Base-by-base conservation (phyloP, 371 early-diverging fungal species). In the Apophysomyces elegans region DNA sequence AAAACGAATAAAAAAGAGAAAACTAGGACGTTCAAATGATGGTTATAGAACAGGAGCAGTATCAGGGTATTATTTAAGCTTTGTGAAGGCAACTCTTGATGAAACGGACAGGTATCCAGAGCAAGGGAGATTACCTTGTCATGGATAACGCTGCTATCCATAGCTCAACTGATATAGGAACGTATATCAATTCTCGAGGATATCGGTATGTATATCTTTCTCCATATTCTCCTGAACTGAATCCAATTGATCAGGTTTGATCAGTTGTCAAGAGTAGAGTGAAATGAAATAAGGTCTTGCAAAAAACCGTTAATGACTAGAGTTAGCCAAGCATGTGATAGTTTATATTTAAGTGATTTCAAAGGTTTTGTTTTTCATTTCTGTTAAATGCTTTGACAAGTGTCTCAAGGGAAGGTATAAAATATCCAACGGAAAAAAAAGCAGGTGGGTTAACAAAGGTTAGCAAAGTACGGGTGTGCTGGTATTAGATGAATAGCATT, bases 101-200 rank as follows among this genome's bases (percentile, higher is more conserved):
- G 18, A 18, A 18, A 18, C 18, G 18, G 18, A 18, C 18, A 18
- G 18, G 18, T 18, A 18, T 18, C 18, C 18, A 0, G 18, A 18
- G 18, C 0, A 18, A 18, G 18, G 18, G 18, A 18, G 18, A 18
- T 18, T 18, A 18, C 18, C 18, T 18, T 18, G 18, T 18, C 18
- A 18, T 18, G 18, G 18, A 72, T 66, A 68, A 65, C 13, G 63
- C 66, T 18, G 64, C 66, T 57, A 72, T 68, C 5, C 64, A 68
- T 18, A 18, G 8, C 5, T 41, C 41, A 41, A 59, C 35, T 5
- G 58, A 67, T 59, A 63, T 68, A 37, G 36, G 12, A 44, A 61
- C 36, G 26, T 14, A 41, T 46, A 60, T 68, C 12, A n/a, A 63
- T 21, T 63, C 59, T 50, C 46, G 66, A 37, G 66, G 66, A 37